Conservation (phyloP, 305 asterid genomes). For the Fraxinus ornus region DNA sequence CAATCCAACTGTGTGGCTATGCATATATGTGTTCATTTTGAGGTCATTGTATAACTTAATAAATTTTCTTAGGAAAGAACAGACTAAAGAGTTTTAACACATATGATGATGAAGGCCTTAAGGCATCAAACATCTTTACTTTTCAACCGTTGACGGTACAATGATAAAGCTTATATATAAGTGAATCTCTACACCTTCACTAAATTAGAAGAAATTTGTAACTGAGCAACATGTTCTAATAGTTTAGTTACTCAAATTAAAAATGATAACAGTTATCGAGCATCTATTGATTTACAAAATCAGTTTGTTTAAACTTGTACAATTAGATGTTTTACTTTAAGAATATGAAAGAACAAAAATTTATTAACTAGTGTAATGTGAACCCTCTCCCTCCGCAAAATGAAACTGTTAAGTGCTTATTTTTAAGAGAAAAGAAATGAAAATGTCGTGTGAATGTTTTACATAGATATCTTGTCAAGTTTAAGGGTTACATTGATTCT, state of each 20-base stretch:
- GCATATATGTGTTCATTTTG: not conserved
- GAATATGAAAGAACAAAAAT: not conserved
- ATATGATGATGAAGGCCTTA: not conserved
- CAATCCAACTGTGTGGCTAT: not conserved
- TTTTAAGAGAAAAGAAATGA: not conserved
- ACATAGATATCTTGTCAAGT: not conserved
- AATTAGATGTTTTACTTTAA: not conserved
- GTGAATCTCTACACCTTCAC: not conserved
- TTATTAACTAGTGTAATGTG: not conserved
- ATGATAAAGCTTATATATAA: not conserved
- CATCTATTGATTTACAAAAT: not conserved
- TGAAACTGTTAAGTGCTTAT: slow-evolving; percentile 3
- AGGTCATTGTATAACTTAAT: not conserved
- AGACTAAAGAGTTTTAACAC: not conserved
- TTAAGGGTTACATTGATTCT: slow-evolving; percentile 5
- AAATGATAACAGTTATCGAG: not conserved
- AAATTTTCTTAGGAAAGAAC: not conserved
- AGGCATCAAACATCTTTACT: not conserved
- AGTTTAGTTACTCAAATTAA: not conserved
- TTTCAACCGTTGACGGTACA: not conserved
- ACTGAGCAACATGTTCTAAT: not conserved
- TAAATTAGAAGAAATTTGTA: not conserved
- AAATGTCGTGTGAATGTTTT: slow-evolving; percentile 1
- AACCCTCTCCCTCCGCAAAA: not conserved
- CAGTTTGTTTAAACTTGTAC: not conserved